Evolutionary conservation across 2,329 filamentous ascomycete genomes (phyloP).

Genomic region (Orbilia quercus): DNA sequence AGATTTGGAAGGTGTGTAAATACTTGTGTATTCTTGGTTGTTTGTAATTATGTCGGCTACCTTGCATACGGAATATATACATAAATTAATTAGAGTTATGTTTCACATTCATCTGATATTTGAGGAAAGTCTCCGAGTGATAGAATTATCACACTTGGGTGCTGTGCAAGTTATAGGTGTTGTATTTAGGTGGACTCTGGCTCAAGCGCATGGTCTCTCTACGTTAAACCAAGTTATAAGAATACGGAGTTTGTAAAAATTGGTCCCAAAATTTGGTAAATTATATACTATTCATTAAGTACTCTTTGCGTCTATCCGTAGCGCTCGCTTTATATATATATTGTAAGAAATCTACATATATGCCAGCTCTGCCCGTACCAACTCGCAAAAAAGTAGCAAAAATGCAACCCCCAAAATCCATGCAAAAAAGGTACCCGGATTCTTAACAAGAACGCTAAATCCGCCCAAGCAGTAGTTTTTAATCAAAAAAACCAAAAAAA

Average conservation of each 20-base stretch:
- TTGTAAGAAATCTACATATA: constrained; percentile 3
- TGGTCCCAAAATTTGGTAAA: neutral
- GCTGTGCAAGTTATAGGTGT: too few species aligned
- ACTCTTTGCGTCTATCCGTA: constrained; percentile 13
- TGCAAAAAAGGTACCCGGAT: neutral
- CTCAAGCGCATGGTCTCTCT: too few species aligned
- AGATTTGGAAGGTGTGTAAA: neutral
- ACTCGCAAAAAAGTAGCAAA: constrained; percentile 18
- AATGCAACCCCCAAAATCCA: constrained; percentile 15
- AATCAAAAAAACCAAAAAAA: constrained; percentile 5
- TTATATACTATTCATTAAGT: constrained; percentile 34
- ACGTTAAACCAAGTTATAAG: too few species aligned
- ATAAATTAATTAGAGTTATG: too few species aligned
- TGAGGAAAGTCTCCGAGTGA: too few species aligned
- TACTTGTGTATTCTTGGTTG: neutral
- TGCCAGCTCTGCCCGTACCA: constrained; percentile 12
- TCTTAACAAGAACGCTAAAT: constrained; percentile 35
- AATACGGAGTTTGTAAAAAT: too few species aligned
- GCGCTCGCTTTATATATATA: constrained; percentile 12
- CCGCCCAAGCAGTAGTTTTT: constrained; percentile 4
- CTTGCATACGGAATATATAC: too few species aligned
- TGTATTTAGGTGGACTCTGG: too few species aligned
- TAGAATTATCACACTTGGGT: too few species aligned
- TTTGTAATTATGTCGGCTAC: too few species aligned
- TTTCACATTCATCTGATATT: too few species aligned